Evolutionary conservation across 768 basidiomycete species (phyloP).

Genomic region (Dendrothele bispora): DNA sequence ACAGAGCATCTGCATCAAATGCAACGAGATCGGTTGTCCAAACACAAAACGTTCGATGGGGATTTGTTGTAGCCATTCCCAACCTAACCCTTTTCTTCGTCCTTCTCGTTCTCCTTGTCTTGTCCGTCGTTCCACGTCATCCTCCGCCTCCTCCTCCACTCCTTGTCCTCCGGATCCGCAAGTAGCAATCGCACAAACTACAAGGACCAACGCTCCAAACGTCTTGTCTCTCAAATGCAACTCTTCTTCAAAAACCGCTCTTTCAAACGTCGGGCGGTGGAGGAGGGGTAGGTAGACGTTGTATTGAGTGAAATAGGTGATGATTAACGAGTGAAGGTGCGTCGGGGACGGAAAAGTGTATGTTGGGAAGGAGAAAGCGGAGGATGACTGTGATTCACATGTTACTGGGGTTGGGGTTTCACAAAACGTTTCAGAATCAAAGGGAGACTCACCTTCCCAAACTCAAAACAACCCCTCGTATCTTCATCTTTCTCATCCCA

Average conservation of each 20-base stretch:
- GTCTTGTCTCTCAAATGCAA: slow-evolving; percentile 35
- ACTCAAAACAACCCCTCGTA: no score
- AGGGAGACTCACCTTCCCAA: no score
- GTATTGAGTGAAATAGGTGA: slow-evolving; percentile 59
- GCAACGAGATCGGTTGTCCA: slow-evolving; percentile 48
- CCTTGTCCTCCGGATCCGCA: slow-evolving; percentile 39
- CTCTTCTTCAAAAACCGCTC: slow-evolving; percentile 29
- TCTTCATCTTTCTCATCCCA: no score
- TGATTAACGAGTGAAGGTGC: slow-evolving; percentile 51
- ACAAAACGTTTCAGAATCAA: no score
- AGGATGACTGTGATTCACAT: no score
- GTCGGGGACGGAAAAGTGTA: slow-evolving; percentile 51
- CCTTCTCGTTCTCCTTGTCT: no score
- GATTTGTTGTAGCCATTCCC: slow-evolving; percentile 1
- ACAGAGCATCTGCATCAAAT: slow-evolving; percentile 55
- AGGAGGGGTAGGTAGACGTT: slow-evolving; percentile 59
- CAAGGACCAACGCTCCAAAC: slow-evolving; percentile 46
- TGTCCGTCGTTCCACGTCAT: slow-evolving; percentile 1
- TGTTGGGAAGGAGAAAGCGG: no score
- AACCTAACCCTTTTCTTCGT: no score
- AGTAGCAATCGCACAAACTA: slow-evolving; percentile 52
- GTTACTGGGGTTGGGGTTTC: no score
- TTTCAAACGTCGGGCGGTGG: slow-evolving; percentile 51
- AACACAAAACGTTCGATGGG: slow-evolving; percentile 39
- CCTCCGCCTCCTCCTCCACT: slow-evolving; percentile 22